Evolutionary conservation across 331 rosid genomes (phyloP), one percentile per base, ranked within the genome.

Genomic region (Pyrus hybrid): DNA sequence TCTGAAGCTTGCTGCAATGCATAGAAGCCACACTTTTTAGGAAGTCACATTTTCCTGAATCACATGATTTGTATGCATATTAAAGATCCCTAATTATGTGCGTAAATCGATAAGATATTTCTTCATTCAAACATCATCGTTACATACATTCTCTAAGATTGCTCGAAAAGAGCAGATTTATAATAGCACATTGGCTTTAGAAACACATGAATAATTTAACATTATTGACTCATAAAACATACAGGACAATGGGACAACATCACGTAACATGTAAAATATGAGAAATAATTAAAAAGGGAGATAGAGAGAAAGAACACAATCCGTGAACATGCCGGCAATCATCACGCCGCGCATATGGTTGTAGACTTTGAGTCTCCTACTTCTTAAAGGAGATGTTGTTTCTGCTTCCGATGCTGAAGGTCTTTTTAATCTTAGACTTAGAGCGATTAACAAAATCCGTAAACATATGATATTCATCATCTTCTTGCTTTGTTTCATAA

Each of bases 381-480:
- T 72, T 72, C 26, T 77, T 58, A 45, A 77, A 81, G 47, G 85
- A 81, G 76, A 49, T 23, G 29, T 33, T 60, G 67, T 11, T 77
- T 61, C 28, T 49, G 81, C 79, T 77, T 58, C 85, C 72, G 54
- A 81, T 62, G 33, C 71, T 70, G 12, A 76, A 77, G 12, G 71
- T 32, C 81, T 71, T 70, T 20, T 25, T 47, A 30, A 77, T 77
- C 57, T 62, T 77, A 11, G 63, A 13, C 76, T 81, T 81, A 30
- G 85, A 4, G 3, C 68, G 81, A 61, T 67, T 51, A 14, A 81
- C 18, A 72, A 72, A 81, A 33, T 67, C 79, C 18, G 43, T 62
- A 29, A 81, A 81, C 22, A 29, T 30, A 16, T 67, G 72, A n/a
- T 63, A 64, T 28, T 16, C 58, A 74, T 71, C 35, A 37, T 63